A percentile compares a stretch with the other conserved stretches of the same genome.
phyloP scores from a whole-genome alignment of 2,329 filamentous ascomycete genomes.

The Helotiales sp. region DNA sequence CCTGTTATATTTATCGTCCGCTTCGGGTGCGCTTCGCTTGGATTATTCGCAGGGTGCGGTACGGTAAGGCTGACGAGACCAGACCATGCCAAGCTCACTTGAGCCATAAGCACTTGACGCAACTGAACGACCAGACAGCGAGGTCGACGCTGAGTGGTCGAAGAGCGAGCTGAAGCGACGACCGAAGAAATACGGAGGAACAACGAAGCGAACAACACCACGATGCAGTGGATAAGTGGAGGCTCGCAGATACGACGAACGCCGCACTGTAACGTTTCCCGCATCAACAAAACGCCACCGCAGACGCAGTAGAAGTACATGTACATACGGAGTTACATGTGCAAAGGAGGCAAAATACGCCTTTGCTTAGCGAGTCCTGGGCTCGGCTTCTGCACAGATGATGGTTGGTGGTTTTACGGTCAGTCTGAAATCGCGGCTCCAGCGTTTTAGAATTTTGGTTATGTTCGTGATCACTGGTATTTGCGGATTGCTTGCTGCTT shows the following conservation, averaged over 20 bases:
- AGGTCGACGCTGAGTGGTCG: neutral
- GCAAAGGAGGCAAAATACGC: too few species aligned
- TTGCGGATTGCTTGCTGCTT: neutral
- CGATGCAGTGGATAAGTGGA: neutral
- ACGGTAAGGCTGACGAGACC: slow-evolving; percentile 6
- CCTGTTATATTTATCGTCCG: neutral
- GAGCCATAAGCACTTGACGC: too few species aligned
- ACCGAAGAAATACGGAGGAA: neutral
- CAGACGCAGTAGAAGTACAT: neutral
- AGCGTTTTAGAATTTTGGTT: neutral
- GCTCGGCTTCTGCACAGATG: slow-evolving; percentile 10
- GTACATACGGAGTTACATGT: too few species aligned
- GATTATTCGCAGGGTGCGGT: neutral
- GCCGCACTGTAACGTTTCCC: too few species aligned
- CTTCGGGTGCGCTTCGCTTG: neutral
- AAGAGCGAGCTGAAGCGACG: neutral
- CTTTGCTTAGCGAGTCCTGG: too few species aligned
- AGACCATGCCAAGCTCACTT: slow-evolving; percentile 10
- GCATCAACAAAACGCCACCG: neutral
- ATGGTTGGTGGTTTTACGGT: neutral
- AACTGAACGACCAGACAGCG: too few species aligned
- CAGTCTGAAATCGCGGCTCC: neutral
- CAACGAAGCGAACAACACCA: neutral
- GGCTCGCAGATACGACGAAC: slow-evolving; percentile 5
- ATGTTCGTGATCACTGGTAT: too few species aligned